Evolutionary conservation across 1,139 yeast species (phyloP), one percentile per base, ranked within the genome.

Genomic region (Yarrowia galli): DNA sequence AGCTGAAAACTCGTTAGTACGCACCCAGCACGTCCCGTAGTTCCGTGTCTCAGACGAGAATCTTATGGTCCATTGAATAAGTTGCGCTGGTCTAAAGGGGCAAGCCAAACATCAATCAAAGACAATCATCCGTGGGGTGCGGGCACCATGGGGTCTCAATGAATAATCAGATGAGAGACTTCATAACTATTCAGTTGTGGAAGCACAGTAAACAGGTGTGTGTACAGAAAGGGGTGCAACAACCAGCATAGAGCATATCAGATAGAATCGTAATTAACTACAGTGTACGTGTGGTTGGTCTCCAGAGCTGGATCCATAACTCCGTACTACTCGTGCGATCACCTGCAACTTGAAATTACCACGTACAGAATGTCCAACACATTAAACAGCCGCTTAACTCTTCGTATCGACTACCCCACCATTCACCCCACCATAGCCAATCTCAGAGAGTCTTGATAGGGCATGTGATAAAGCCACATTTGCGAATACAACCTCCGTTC

Each of bases 31-130:
- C 38, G n/a, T 2, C 10, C 56, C 40, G 56, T 32, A 32, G 23
- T 40, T 32, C 20, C 7, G 28, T 53, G 60, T 53, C 60, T 53
- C 60, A 38, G 60, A 23, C 20, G 56, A 15, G 38, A 49, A 49
- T 49, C 56, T 49, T 32, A 49, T 32, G 56, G 20, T 9, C 28
- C 43, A 15, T 35, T 36, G 45, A 16, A 36, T 53, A 15, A 5
- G 25, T 53, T 36, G 60, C 45, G 60, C 42, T 20, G 42, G 56
- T 36, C 60, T 16, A 53, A 53, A 53, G 45, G 43, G 60, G 60
- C 42, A 53, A 36, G 25, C n/a, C 10, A 20, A 35, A 36, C 58
- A 15, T 51, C 58, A 15, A 20, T 16, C 60, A 53, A 53, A 36
- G 45, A 16, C 60, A 53, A 51, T 8, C 58, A 13, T 10, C 43